A percentile compares a stretch with the other conserved stretches of the same genome.
These are phyloP conservation scores for Pythium aphanidermatum DNA, from an alignment of 352 stramenopile genomes.

Conservation along the genomic window DNA sequence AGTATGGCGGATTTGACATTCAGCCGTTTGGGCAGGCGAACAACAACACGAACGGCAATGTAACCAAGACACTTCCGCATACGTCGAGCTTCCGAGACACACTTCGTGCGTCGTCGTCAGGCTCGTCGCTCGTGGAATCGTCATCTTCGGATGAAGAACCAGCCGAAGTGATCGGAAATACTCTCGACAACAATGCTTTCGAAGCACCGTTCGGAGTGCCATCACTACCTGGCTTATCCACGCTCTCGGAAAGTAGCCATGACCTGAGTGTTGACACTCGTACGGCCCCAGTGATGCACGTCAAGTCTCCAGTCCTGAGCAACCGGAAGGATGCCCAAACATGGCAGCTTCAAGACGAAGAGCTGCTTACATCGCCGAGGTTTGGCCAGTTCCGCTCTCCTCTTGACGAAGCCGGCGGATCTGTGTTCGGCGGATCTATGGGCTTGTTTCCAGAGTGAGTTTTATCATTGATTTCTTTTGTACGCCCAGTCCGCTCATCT, in stretches of 20 bases:
- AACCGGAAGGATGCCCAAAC: constrained; percentile 27
- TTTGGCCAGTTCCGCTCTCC: constrained; percentile 21
- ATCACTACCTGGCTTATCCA: constrained; percentile 11
- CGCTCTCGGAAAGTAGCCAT: constrained; percentile 6
- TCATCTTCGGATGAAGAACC: constrained; percentile 23
- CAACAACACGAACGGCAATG: background rate
- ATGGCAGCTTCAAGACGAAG: constrained; percentile 31
- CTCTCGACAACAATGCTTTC: constrained; percentile 10
- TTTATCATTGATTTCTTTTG: background rate
- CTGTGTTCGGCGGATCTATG: constrained; percentile 18
- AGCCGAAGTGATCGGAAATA: background rate
- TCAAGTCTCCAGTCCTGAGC: constrained; percentile 30
- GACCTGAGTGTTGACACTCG: constrained; percentile 9
- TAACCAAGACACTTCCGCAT: constrained; percentile 12
- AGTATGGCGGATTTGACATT: constrained; percentile 16
- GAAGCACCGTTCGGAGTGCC: constrained; percentile 12
- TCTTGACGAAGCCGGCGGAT: constrained; percentile 16
- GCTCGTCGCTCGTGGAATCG: constrained; percentile 21
- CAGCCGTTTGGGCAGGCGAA: constrained; percentile 10
- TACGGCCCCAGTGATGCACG: constrained; percentile 9
- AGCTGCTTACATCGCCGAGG: constrained; percentile 25
- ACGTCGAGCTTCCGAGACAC: constrained; percentile 21
- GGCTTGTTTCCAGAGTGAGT: constrained; percentile 23
- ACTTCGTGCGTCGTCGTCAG: constrained; percentile 8
- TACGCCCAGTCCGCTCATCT: no score